These are phyloP conservation scores for Paramecium sexaurelia DNA, from an alignment of 73 alveolate species.

Conservation along the genomic window DNA sequence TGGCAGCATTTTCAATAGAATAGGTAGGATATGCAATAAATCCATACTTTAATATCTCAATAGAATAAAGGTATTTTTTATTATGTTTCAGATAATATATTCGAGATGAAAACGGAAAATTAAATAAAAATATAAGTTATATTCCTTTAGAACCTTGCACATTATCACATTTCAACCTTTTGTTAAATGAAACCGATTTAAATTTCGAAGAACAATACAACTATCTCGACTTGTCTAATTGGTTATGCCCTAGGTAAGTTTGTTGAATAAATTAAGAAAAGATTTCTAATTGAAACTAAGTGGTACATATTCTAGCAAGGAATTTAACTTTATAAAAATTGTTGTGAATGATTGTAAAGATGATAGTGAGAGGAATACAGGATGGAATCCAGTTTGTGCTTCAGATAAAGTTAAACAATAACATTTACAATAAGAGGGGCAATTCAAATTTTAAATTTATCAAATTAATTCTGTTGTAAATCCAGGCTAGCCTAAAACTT, in stretches of 20 bases:
- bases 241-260: not conserved
- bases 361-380: not conserved
- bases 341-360: not conserved
- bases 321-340: not conserved
- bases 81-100: not conserved
- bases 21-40: not conserved
- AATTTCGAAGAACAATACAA: not conserved
- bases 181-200: not conserved
- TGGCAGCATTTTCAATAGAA: not conserved
- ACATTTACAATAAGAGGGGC: not conserved
- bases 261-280: not conserved
- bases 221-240: not conserved
- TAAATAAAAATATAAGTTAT: not conserved
- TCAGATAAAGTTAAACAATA: not conserved
- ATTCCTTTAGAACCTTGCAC: constrained; percentile 15
- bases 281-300: not conserved
- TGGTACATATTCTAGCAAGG: constrained; percentile 11
- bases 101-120: not conserved
- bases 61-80: not conserved
- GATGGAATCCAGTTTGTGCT: constrained; percentile 13
- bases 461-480: not conserved
- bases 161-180: not conserved
- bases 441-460: constrained; percentile 15
- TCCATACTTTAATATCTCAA: not conserved
- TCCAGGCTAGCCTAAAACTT: not conserved